phyloP scores from a whole-genome alignment of 306 rosid genomes.

The Vigna unguiculata region DNA sequence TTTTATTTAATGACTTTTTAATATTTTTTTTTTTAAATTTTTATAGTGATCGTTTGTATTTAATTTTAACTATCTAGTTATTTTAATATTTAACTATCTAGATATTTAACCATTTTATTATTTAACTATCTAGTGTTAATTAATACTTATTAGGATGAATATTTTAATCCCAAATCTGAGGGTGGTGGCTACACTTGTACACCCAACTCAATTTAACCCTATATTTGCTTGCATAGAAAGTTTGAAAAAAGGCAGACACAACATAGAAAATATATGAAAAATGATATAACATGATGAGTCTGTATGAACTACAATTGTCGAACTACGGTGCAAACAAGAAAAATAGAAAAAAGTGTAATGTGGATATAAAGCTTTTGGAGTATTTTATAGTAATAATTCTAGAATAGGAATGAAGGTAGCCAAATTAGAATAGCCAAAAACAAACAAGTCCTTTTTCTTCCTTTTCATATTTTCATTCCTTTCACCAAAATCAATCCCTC shows the following conservation, averaged over 20 bases:
- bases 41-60: too few relatives aligned
- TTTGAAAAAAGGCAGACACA: too few relatives aligned
- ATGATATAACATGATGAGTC: too few relatives aligned
- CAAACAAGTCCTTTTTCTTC: neutral
- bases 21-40: too few relatives aligned
- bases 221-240: too few relatives aligned
- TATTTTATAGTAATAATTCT: neutral
- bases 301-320: neutral
- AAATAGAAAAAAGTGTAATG: too few relatives aligned
- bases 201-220: neutral
- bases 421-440: conserved; percentile 20
- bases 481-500: neutral
- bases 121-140: too few relatives aligned
- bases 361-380: neutral
- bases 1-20: too few relatives aligned
- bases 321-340: neutral
- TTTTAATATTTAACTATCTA: too few relatives aligned
- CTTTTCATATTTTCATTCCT: neutral
- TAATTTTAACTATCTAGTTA: too few relatives aligned
- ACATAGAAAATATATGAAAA: too few relatives aligned
- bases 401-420: neutral
- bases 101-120: too few relatives aligned
- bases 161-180: neutral
- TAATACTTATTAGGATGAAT: neutral
- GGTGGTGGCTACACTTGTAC: neutral